Conservation (phyloP, 805 yeast species). For the Torulaspora gathmanii region DNA sequence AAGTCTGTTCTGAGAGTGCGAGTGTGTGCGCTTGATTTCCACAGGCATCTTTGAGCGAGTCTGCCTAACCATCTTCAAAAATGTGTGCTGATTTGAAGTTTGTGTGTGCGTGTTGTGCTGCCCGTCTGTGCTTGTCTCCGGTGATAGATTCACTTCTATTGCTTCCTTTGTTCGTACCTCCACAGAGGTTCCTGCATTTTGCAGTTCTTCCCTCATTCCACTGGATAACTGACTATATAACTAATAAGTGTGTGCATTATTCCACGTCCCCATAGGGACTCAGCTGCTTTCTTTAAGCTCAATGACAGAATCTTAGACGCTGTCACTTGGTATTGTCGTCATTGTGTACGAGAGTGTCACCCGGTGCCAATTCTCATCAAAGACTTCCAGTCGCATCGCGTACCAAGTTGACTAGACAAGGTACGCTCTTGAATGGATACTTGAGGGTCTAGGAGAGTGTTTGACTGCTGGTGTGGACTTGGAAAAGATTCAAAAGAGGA, state of each 20-base stretch:
- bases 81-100: conserved; percentile 8
- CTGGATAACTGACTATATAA: conserved; percentile 4
- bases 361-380: conserved; percentile 3
- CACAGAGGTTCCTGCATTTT: neutral
- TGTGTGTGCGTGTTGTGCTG: conserved; percentile 14
- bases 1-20: conserved; percentile 7
- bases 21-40: conserved; percentile 10
- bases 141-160: conserved; percentile 4
- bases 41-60: neutral
- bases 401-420: neutral
- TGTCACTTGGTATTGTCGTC: neutral
- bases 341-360: neutral
- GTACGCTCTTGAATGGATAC: neutral
- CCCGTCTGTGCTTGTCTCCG: conserved; percentile 13
- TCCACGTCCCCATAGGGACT: neutral
- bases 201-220: neutral
- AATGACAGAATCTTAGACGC: neutral
- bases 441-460: conserved; percentile 1
- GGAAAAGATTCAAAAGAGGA: neutral
- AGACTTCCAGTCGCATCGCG: conserved; percentile 3
- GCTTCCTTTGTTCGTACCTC: conserved; percentile 8
- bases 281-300: neutral
- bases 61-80: conserved; percentile 3
- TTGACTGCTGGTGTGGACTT: neutral
- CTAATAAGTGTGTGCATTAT: conserved; percentile 9